Conservation (phyloP, 2,329 filamentous ascomycete genomes). For the Xylaria digitata region DNA sequence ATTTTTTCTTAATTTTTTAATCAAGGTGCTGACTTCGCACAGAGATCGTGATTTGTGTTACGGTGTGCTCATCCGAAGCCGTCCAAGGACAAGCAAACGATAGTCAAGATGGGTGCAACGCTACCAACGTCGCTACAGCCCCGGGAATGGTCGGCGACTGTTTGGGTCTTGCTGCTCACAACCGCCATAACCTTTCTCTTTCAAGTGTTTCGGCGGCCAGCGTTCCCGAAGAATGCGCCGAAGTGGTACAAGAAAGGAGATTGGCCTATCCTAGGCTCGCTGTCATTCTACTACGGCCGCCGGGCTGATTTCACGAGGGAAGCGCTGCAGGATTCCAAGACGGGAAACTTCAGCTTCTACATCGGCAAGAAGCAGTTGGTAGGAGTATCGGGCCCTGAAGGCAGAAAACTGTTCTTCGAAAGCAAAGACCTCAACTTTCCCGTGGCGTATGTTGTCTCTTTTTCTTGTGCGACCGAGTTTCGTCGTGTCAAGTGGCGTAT, state of each 20-base stretch:
- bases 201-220: conserved; percentile 43
- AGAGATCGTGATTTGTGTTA: not conserved
- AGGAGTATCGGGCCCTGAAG: conserved; percentile 56
- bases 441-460: conserved; percentile 53
- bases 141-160: conserved; percentile 39
- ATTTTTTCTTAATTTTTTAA: too few species aligned
- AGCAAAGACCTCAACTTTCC: conserved; percentile 56
- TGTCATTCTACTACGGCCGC: conserved; percentile 56
- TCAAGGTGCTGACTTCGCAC: not conserved
- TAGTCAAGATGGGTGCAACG: conserved; percentile 25
- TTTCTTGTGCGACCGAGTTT: not conserved
- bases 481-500: not conserved
- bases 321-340: conserved; percentile 48
- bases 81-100: not conserved
- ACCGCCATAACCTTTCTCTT: conserved; percentile 35
- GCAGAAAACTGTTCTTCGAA: conserved; percentile 60
- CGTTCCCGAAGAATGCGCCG: conserved; percentile 45
- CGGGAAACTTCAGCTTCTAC: conserved; percentile 63
- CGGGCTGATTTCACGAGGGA: conserved; percentile 57
- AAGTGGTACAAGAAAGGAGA: conserved; percentile 44
- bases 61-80: conserved; percentile 4
- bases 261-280: conserved; percentile 55
- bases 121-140: conserved; percentile 22
- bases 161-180: conserved; percentile 43
- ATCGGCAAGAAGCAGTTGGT: conserved; percentile 59